Evolutionary conservation across 176 grass and related monocot genomes (phyloP).

Genomic region (Otatea glauca): DNA sequence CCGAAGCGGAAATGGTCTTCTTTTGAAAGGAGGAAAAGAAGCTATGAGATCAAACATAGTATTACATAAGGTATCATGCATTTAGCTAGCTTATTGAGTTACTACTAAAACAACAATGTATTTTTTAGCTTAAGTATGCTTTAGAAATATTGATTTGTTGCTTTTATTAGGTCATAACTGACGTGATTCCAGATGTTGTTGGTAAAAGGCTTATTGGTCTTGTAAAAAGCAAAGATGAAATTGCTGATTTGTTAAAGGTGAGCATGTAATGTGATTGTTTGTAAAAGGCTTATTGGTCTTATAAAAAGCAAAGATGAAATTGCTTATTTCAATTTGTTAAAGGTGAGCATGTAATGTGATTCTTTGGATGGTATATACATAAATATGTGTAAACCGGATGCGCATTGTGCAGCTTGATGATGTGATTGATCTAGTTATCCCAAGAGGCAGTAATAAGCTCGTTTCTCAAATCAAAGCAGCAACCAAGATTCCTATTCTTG

Average conservation of each 20-base stretch:
- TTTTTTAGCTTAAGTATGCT: background rate
- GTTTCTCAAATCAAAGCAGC: conserved; percentile 91
- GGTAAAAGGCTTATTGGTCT: conserved; percentile 92
- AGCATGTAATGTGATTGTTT: conserved; percentile 54
- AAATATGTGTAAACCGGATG: conserved; percentile 36
- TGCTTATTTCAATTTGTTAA: conserved; percentile 51
- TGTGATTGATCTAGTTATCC: conserved; percentile 98
- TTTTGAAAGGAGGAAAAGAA: conserved; percentile 99
- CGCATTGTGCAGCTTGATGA: conserved; percentile 84
- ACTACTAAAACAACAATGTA: background rate
- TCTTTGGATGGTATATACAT: conserved; percentile 16
- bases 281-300: conserved; percentile 88
- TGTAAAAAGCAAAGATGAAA: conserved; percentile 91
- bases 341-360: conserved; percentile 51
- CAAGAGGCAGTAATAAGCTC: conserved; percentile 92
- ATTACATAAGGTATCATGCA: conserved; percentile 76
- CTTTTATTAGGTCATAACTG: conserved; percentile 71
- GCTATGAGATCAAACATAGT: conserved; percentile 94
- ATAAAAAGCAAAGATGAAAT: conserved; percentile 94
- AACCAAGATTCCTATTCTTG: conserved; percentile 95
- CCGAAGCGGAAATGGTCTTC: conserved; percentile 94
- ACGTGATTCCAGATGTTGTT: conserved; percentile 72
- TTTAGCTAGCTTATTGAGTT: conserved; percentile 4
- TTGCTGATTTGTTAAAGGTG: conserved; percentile 86
- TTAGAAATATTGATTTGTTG: conserved; percentile 13